phyloP scores from a whole-genome alignment of 2,329 filamentous ascomycete genomes.

The Apiospora kogelbergensis region DNA sequence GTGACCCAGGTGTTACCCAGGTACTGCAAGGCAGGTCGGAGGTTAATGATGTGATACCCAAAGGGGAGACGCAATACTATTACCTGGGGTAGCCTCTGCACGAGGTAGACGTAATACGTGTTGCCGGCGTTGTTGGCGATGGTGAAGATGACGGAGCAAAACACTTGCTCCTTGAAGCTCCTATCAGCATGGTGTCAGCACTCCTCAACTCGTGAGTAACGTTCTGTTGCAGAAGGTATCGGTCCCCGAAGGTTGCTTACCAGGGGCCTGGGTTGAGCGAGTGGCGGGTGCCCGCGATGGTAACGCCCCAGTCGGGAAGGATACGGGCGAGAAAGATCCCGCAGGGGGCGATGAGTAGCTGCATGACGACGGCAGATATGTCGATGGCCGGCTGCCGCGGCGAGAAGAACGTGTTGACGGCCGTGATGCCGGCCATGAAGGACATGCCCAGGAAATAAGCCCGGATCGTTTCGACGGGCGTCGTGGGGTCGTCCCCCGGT shows the following conservation, averaged over 20 bases:
- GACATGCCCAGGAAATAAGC: conserved; percentile 54
- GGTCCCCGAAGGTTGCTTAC: no score
- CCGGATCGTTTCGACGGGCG: conserved; percentile 47
- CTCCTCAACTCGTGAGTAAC: no score
- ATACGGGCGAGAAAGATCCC: conserved; percentile 51
- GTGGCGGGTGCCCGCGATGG: conserved; percentile 37
- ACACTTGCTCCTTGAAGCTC: conserved; percentile 59
- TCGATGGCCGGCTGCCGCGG: conserved; percentile 55
- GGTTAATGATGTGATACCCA: no score
- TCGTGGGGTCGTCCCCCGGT: conserved; percentile 37
- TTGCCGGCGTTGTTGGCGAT: conserved; percentile 48
- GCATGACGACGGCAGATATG: conserved; percentile 55
- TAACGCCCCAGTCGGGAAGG: conserved; percentile 52
- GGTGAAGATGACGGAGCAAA: conserved; percentile 58
- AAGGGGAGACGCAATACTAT: no score
- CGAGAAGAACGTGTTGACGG: conserved; percentile 58
- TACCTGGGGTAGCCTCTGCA: not conserved
- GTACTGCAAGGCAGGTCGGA: no score
- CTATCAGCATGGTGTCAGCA: no score
- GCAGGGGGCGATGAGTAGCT: conserved; percentile 55
- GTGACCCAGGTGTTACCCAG: conserved; percentile 51
- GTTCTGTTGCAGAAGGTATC: no score
- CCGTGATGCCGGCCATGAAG: conserved; percentile 49
- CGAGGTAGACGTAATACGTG: not conserved
- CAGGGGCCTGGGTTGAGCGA: conserved; percentile 39